Conservation (phyloP, 1,284 basidiomycete genomes). For the Wallemia ichthyophaga region DNA sequence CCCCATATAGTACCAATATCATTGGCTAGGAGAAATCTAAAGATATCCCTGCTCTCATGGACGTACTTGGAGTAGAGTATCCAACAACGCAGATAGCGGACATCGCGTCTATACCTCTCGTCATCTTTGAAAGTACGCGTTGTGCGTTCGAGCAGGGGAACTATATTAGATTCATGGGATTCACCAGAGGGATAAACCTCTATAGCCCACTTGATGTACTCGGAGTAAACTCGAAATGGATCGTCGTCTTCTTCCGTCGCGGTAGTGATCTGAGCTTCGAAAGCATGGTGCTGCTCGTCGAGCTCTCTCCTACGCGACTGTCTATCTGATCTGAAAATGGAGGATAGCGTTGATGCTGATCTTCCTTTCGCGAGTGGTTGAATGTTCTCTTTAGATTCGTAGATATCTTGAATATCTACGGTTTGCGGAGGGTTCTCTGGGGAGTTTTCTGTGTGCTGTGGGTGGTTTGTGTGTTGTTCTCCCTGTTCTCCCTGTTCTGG, state of each 20-base stretch:
- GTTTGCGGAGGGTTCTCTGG: not conserved
- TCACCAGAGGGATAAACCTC: conserved; percentile 30
- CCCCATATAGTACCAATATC: conserved; percentile 51
- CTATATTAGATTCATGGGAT: conserved; percentile 23
- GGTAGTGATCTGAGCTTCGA: conserved; percentile 13
- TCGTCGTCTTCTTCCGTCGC: conserved; percentile 26
- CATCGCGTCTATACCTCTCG: conserved; percentile 47
- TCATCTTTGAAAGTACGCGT: conserved; percentile 51
- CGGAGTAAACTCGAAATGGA: conserved; percentile 31
- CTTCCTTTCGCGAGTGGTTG: conserved; percentile 23
- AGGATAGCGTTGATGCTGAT: conserved; percentile 23
- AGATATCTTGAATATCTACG: not conserved
- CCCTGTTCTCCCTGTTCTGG: not conserved
- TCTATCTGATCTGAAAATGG: conserved; percentile 16
- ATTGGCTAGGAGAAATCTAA: conserved; percentile 38
- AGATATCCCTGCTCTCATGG: conserved; percentile 30
- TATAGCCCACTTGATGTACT: conserved; percentile 37
- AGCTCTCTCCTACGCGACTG: conserved; percentile 17
- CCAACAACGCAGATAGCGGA: conserved; percentile 72
- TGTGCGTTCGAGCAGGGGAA: conserved; percentile 42
- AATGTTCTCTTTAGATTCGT: conserved; percentile 24
- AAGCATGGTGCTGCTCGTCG: conserved; percentile 17
- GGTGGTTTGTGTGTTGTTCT: too few relatives aligned
- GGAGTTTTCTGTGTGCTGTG: too few relatives aligned
- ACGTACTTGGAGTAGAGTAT: conserved; percentile 41